Base-by-base conservation (phyloP, 208 protist genomes). In the Trypanosoma brucei region DNA sequence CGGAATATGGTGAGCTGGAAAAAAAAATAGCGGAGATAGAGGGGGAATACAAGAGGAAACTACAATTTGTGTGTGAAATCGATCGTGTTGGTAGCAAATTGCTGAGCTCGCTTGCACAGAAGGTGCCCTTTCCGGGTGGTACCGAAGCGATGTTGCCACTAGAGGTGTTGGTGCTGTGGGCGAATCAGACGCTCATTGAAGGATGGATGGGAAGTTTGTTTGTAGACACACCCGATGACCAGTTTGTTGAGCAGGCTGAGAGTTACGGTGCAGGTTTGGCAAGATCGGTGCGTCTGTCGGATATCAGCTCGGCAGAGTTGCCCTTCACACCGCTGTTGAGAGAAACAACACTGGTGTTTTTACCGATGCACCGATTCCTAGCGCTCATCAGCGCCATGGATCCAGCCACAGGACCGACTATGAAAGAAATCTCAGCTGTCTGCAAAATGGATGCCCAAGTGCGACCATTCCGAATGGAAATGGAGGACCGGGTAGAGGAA, bases 71-170 rank as follows among this genome's bases (percentile, higher is more conserved):
- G 38, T 77, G 80, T 5, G 78, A 89, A 69, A 75, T 88, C 59
- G 87, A 88, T 50, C 70, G 75, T 37, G 76, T 88, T 36, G 84
- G 87, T 13, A 79, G 76, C 3, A 50, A 76, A 53, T 65, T 91
- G 70, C 62, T 91, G 35, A 55, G 78, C 70, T 73, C 68, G n/a
- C 58, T 93, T n/a, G 62, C 91, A 49, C 55, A 83, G 46, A 44
- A 56, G 3, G 65, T 30, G 22, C 38, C 49, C n/a, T 51, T 72
- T 62, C 54, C 51, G 1, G 30, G 11, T 11, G 38, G 30, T 11
- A 48, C 2, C 9, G 56, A 68, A 13, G 53, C 38, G 42, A 40
- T 59, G 59, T 70, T 66, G 8, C 65, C 67, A 8, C 59, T 74
- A n/a, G 76, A 80, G 51, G n/a, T 72, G 30, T 62, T 78, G 7